Percentiles rank a stretch among this genome's conserved stretches.
These are phyloP conservation scores for Paracamarosporium sp. DNA, from an alignment of 2,329 filamentous ascomycete genomes.

Conservation along the genomic window DNA sequence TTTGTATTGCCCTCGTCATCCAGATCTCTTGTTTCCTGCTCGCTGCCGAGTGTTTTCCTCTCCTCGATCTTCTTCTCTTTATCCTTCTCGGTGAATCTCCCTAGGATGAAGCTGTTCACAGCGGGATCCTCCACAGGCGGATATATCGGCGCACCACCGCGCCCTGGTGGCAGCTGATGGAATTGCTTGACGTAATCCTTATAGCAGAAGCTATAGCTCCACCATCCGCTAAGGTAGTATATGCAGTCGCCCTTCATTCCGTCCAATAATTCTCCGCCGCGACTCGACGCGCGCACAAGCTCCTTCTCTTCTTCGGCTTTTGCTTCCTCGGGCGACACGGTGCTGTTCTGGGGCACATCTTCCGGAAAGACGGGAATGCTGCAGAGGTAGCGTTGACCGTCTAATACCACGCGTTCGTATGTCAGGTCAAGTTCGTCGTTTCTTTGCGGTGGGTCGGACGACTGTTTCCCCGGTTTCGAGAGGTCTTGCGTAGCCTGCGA, in stretches of 20 bases:
- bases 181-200: conserved; percentile 88
- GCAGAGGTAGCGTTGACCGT: conserved; percentile 79
- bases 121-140: conserved; percentile 79
- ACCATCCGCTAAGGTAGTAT: conserved; percentile 88
- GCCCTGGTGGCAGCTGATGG: conserved; percentile 77
- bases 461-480: conserved; percentile 35
- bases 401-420: conserved; percentile 78
- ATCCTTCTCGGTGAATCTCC: conserved; percentile 58
- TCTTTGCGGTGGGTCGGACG: conserved; percentile 17
- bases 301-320: conserved; percentile 81
- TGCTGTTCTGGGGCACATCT: conserved; percentile 60
- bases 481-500: conserved; percentile 45
- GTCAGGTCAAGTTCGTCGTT: conserved; percentile 42
- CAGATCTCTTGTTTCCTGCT: conserved; percentile 37
- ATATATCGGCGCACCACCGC: conserved; percentile 69
- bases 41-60: conserved; percentile 39
- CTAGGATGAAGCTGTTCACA: conserved; percentile 79
- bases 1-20: conserved; percentile 36
- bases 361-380: conserved; percentile 75
- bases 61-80: conserved; percentile 27
- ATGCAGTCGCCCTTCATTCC: conserved; percentile 81
- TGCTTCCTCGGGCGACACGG: conserved; percentile 70
- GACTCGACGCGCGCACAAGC: conserved; percentile 75
- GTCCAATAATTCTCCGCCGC: conserved; percentile 80
- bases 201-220: conserved; percentile 96